Evolutionary conservation across 2,329 filamentous ascomycete species (phyloP), one percentile per base, ranked within the genome.

Genomic region (Stagonosporopsis tanaceti): DNA sequence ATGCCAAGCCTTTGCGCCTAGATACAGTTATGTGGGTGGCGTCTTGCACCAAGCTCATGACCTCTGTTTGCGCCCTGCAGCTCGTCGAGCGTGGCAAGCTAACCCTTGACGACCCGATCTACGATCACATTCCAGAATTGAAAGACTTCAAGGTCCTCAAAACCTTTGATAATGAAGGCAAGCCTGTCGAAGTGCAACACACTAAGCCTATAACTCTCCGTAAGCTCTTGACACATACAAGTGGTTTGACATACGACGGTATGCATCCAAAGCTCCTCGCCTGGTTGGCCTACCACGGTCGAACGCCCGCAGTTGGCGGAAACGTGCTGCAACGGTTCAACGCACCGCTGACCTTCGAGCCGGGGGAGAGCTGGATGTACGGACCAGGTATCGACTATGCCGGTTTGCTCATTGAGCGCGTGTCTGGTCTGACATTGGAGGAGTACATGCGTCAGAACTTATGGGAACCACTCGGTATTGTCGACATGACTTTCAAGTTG

Each of bases 401-500:
- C 0, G 82, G 80, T 3, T 57, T 78, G 5, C 69, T 79, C 1
- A 68, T 85, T 4, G 79, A 83, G 64, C 68, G 66, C 4, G 41
- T 80, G 74, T 80, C 66, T 25, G 69, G 72, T 6, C 71, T 73
- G 58, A 83, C 87, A 0, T 71, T 90, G 4, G 70, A 88, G 1
- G 85, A 85, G 58, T 85, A 89, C 60, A 87, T 88, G 1, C 85
- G 86, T 0, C 78, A 83, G 28, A 69, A 81, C 53, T 76, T 84
- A 11, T 77, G 80, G 70, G 66, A 76, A 46, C 80, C 79, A 0
- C 72, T 83, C 2, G 77, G 74, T 0, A 71, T 83, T 47, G 75
- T 78, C 1, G 79, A 84, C 40, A 81, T 87, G 63, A 82, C 78
- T 48, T 86, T 89, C 78, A 76, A 86, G 44, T 85, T 66, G 0